Base-by-base conservation (phyloP, 257 asterid species). In the Nyctanthes arbortristis region DNA sequence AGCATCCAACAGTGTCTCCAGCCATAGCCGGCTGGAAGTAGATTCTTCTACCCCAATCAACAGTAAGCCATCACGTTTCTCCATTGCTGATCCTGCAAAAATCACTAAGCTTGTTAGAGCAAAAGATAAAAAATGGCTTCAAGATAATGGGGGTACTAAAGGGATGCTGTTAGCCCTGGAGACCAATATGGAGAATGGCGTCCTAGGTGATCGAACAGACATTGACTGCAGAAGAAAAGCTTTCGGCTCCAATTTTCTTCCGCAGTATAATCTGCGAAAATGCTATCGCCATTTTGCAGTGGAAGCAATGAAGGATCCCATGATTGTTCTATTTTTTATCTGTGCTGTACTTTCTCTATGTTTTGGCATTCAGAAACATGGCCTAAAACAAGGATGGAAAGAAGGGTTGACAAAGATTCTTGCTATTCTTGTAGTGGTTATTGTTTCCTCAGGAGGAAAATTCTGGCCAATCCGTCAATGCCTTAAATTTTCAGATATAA, bases 401-500 rank as follows among this genome's bases (percentile, higher is more conserved):
- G n/a, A n/a, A n/a, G n/a, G n/a, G n/a, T n/a, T n/a, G n/a, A n/a
- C n/a, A n/a, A n/a, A n/a, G n/a, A n/a, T n/a, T n/a, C n/a, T n/a
- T n/a, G n/a, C n/a, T n/a, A n/a, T n/a, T n/a, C n/a, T n/a, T n/a
- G n/a, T n/a, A n/a, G n/a, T n/a, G n/a, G n/a, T n/a, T n/a, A n/a
- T n/a, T n/a, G n/a, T n/a, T n/a, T n/a, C n/a, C n/a, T n/a, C n/a
- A n/a, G n/a, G n/a, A n/a, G n/a, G 81, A 16, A 63, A 78, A 16
- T 82, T 78, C 16, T 69, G 82, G 59, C 81, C 76, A 63, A 75
- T 68, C 47, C 57, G 67, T 22, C 86, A 82, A 32, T 78, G 73
- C 12, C 75, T 66, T 39, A 75, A 75, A 67, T 78, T 75, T n/a
- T 75, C 84, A 0, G 57, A 73, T 9, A 71, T 73, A 10, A 75